Base-by-base conservation (phyloP, 495 filamentous ascomycete genomes). In the Penicillium psychrofluorescens region DNA sequence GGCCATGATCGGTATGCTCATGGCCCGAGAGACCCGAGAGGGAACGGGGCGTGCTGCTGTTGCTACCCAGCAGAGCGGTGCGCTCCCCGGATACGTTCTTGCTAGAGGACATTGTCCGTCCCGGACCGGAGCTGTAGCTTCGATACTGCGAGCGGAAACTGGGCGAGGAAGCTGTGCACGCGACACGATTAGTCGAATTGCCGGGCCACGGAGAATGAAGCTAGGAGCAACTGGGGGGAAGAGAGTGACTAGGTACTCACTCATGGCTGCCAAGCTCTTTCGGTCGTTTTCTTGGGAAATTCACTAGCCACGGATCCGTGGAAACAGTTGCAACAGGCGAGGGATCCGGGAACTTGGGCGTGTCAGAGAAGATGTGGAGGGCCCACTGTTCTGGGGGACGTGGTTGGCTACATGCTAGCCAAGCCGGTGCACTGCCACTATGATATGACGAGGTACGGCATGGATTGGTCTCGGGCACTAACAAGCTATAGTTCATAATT, bases 51-150 rank as follows among this genome's bases (percentile, higher is more conserved):
- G 46, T 45, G 29, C 45, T 48, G 50, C 36, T 47, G 43, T 30
- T 22, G 22, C 36, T 28, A 40, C 51, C 45, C 8, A 72, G 57
- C 36, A 72, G 46, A 0, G 60, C 48, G 1, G 63, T 58, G 9
- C 44, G 61, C 49, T 72, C 69, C 42, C 46, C 49, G 12, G 56
- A 38, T 43, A 56, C 59, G 51, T 66, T 70, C 47, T 50, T 43
- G 8, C 40, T 36, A 35, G 56, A 53, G 33, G 46, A 59, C 67
- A 67, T 71, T 45, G 33, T 63, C 43, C 49, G 59, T 30, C 37
- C 40, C 8, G 62, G 47, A 2, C 65, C 62, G 53, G 56, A 68
- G 38, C 50, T 64, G 41, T 66, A 38, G 27, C 50, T 62, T 39
- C 65, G 63, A 38, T 67, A 59, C 12, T 50, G 45, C 6, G 62